Conservation (phyloP, 345 rosid genomes). For the Populus alba region DNA sequence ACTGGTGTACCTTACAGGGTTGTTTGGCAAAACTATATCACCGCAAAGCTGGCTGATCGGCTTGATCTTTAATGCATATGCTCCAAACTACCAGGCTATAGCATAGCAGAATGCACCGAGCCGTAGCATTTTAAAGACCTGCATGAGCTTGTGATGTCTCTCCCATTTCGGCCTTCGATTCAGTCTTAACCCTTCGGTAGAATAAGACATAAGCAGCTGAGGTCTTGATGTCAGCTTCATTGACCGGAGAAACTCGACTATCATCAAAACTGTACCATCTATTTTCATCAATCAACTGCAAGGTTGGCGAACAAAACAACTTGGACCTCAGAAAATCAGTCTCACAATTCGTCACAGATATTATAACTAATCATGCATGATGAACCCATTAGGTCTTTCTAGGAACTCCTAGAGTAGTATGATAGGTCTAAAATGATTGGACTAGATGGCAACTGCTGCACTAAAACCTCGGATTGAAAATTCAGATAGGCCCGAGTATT, state of each 20-base stretch:
- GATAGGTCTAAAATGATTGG: neutral
- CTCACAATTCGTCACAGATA: neutral
- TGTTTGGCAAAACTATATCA: neutral
- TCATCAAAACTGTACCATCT: constrained; percentile 94
- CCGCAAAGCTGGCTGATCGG: neutral
- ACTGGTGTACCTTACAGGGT: neutral
- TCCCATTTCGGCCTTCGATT: constrained; percentile 24
- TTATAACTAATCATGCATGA: neutral
- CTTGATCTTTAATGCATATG: neutral
- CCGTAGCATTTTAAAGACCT: constrained; percentile 12
- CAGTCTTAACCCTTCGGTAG: constrained; percentile 61
- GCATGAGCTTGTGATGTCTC: constrained; percentile 32
- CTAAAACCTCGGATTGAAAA: neutral
- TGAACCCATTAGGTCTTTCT: neutral
- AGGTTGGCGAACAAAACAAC: neutral
- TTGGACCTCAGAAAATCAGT: neutral
- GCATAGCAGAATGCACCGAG: neutral
- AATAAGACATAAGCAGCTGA: constrained; percentile 83
- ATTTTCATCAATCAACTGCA: constrained; percentile 83
- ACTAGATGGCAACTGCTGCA: neutral
- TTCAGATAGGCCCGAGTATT: neutral
- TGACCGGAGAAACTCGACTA: constrained; percentile 57
- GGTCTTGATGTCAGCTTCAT: constrained; percentile 72
- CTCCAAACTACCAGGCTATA: neutral
- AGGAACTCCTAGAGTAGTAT: neutral